Base-by-base conservation (phyloP, 371 early-diverging fungal genomes). In the Parasitella parasitica region DNA sequence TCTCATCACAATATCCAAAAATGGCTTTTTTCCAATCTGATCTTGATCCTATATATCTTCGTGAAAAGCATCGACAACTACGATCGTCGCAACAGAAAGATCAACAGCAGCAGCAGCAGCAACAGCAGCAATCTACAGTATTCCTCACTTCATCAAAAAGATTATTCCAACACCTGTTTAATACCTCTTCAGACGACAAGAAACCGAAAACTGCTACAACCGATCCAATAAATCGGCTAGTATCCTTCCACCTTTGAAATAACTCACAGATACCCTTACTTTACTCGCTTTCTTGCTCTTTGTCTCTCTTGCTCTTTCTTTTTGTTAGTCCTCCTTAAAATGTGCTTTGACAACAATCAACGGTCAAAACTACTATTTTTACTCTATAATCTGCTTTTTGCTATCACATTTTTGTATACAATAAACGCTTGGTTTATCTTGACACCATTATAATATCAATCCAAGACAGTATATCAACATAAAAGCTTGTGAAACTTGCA, bases 11-110 rank as follows among this genome's bases (percentile, higher is more conserved):
- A 2, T 3, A 11, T 22, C 7, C 20, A 46, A 46, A 1, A 27
- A 68, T 69, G 69, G 46, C 61, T 12, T 66, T 57, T 28, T 66
- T 66, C 8, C 67, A 57, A 61, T 48, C 57, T 7, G 67, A 67
- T 24, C 20, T 67, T 18, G 62, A 67, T n/a, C 62, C 58, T 28
- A 49, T 62, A 13, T 61, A 57, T 30, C 67, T 67, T 46, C 57
- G 67, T 22, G 62, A 67, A 62, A 35, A 67, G 15, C 62, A 67
- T 52, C 46, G 46, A 53, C 43, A 53, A 16, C 24, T 24, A 13
- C 24, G 13, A 11, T 12, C 24, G 24, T 6, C 28, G 5, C 13
- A 6, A 22, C 15, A 52, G 24, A 41, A n/a, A 13, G 12, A 46
- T 41, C 32, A 28, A 30, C 57, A 30, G 26, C 32, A 24, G 38